These are phyloP conservation scores for Leccinum subrobustum DNA, from an alignment of 1,284 basidiomycete species.

Conservation along the genomic window DNA sequence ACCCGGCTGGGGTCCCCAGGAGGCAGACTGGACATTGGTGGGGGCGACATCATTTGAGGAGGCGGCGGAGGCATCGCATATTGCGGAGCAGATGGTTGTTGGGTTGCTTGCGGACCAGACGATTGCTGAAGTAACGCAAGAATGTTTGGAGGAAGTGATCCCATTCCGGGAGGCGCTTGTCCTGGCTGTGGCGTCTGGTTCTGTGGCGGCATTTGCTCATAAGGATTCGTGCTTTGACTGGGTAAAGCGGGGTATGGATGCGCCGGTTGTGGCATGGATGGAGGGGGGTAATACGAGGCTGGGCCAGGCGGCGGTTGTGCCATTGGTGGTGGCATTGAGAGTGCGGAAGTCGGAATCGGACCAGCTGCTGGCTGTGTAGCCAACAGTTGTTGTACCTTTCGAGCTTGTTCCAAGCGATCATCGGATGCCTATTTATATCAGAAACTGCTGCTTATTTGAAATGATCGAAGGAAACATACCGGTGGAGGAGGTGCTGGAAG, in stretches of 20 bases:
- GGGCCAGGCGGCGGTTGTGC: slow-evolving; percentile 35
- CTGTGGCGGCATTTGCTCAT: slow-evolving; percentile 39
- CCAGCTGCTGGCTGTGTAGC: slow-evolving; percentile 45
- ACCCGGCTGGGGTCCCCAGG: slow-evolving; percentile 36
- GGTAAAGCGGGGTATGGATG: slow-evolving; percentile 38
- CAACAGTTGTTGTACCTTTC: slow-evolving; percentile 77
- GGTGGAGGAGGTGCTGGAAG: slow-evolving; percentile 13
- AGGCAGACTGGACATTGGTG: slow-evolving; percentile 38
- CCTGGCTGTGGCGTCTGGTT: slow-evolving; percentile 38
- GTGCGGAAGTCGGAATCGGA: slow-evolving; percentile 33
- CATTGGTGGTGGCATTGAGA: slow-evolving; percentile 31
- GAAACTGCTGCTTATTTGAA: not conserved
- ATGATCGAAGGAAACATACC: slow-evolving; percentile 18
- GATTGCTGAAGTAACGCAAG: slow-evolving; percentile 57
- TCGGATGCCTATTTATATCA: slow-evolving; percentile 39
- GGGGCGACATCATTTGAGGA: slow-evolving; percentile 38
- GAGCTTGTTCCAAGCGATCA: slow-evolving; percentile 78
- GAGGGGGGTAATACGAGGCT: slow-evolving; percentile 44
- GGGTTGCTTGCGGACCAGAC: slow-evolving; percentile 39
- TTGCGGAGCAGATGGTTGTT: slow-evolving; percentile 36
- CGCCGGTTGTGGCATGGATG: slow-evolving; percentile 34
- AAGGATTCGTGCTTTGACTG: slow-evolving; percentile 31
- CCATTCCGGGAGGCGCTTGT: slow-evolving; percentile 37
- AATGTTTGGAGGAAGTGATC: slow-evolving; percentile 59
- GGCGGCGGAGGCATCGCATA: slow-evolving; percentile 42